Conservation (phyloP, 2,329 filamentous ascomycete species). For the Penicillium crustosum region DNA sequence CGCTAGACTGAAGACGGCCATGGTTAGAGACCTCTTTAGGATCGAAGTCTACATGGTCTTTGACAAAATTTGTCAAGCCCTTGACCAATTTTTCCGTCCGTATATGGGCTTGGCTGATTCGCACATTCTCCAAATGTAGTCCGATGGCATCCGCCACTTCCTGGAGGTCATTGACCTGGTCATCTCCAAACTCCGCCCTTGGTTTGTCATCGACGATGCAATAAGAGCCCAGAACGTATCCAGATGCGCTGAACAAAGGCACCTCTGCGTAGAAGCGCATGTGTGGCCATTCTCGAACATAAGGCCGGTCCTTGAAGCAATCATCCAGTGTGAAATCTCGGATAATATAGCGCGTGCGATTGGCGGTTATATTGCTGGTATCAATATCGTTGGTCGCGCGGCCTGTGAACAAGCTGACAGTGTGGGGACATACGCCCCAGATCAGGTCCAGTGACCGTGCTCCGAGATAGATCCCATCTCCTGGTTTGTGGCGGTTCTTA, state of each 20-base stretch:
- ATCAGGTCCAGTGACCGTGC: constrained; percentile 18
- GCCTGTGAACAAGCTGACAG: constrained; percentile 21
- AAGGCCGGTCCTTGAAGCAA: constrained; percentile 33
- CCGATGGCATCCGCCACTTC: constrained; percentile 58
- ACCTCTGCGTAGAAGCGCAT: constrained; percentile 57
- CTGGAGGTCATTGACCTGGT: constrained; percentile 48
- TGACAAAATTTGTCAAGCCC: constrained; percentile 52
- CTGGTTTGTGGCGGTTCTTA: constrained; percentile 23
- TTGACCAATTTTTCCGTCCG: constrained; percentile 58
- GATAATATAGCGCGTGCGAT: constrained; percentile 35
- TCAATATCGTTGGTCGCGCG: constrained; percentile 12
- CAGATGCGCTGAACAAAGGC: constrained; percentile 56
- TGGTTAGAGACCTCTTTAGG: constrained; percentile 14
- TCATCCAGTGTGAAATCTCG: constrained; percentile 38
- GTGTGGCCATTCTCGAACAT: constrained; percentile 32
- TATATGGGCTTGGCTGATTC: constrained; percentile 54
- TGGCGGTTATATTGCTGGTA: constrained; percentile 24
- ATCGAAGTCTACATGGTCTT: constrained; percentile 33
- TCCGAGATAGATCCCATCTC: constrained; percentile 35
- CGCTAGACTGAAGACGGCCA: constrained; percentile 2
- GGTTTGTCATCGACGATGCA: constrained; percentile 58
- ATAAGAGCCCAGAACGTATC: constrained; percentile 58
- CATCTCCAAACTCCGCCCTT: constrained; percentile 43
- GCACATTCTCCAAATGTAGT: constrained; percentile 59
- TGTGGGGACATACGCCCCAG: constrained; percentile 18